Evolutionary conservation across 225 moss, liverwort and hornwort species (phyloP), one percentile per base, ranked within the genome.

Genomic region (Bryum argenteum): DNA sequence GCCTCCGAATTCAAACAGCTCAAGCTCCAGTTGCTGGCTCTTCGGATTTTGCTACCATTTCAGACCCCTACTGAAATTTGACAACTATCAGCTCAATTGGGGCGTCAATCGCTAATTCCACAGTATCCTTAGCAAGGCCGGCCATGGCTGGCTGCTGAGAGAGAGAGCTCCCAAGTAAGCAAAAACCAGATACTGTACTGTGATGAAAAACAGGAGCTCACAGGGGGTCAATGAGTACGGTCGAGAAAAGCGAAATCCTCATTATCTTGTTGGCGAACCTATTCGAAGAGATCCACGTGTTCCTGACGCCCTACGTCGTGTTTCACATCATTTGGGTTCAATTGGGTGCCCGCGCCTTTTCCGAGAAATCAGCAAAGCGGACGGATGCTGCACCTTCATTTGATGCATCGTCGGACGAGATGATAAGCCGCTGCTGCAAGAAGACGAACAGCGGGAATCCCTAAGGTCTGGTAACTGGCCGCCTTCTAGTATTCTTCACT

Each of bases 331-430:
- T 54, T 8, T 18, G 52, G 52, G 6, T 52, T 18, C 64, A 48
- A 48, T 10, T 68, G 75, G 18, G 53, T 7, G 52, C 9, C 21
- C 11, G 17, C 11, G 15, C 2, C 33, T 2, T 26, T 18, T 37
- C 51, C 65, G 58, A 3, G 48, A 48, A 71, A 77, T 77, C 71
- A 71, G 77, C 71, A 71, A 71, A 77, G 77, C 9, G 9, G 19
- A 40, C 58, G 26, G 41, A 1, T 51, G 65, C 26, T 50, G 65
- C 12, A 8, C 50, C 10, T 51, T 50, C 19, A 71, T 70, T 70
- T 14, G 75, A 54, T 8, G 53, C 19, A 0, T 9, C 9, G 0
- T 11, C 8, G 10, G 63, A 54, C 37, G 58, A 33, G 33, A 33
- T 39, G 77, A 77, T 77, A 77, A 48, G 48, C n/a, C n/a, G n/a